A percentile compares a stretch with the other conserved stretches of the same genome.
Evolutionary conservation across 2,329 filamentous ascomycete species (phyloP).

Genomic region (Ceratocystis albifundus): DNA sequence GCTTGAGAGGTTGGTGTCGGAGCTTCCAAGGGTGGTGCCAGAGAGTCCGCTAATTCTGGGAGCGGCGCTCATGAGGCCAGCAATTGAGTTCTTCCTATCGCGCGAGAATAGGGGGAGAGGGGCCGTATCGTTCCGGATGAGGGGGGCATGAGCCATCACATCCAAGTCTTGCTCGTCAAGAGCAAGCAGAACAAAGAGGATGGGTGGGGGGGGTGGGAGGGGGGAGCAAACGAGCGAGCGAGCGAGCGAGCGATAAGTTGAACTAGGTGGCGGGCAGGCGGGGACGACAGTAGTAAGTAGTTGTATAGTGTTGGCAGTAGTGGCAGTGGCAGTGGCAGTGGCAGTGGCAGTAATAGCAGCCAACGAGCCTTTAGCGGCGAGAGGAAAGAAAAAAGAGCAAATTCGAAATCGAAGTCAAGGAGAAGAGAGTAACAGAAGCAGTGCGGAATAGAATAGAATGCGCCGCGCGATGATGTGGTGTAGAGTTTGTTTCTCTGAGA

Average conservation of each 20-base stretch:
- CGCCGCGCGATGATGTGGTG: conserved; percentile 22
- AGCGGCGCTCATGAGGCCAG: conserved; percentile 41
- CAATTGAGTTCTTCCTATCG: conserved; percentile 36
- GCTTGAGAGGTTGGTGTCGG: conserved; percentile 41
- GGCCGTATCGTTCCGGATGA: conserved; percentile 48
- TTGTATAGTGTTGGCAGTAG: too few species aligned
- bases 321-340: not conserved
- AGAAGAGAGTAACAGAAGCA: not conserved
- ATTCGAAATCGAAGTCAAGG: not conserved
- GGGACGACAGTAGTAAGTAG: too few species aligned
- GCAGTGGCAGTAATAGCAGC: too few species aligned
- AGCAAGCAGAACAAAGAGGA: conserved; percentile 15
- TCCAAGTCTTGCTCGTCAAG: conserved; percentile 23
- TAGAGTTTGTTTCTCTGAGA: conserved; percentile 11
- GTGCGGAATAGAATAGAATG: conserved; percentile 9
- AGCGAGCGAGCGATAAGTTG: not conserved
- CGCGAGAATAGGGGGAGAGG: conserved; percentile 44
- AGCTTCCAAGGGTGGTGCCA: conserved; percentile 46
- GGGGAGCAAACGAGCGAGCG: not conserved
- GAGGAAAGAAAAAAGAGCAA: not conserved
- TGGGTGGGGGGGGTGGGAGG: too few species aligned
- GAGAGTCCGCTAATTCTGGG: conserved; percentile 52
- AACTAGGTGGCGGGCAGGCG: not conserved
- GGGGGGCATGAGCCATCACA: conserved; percentile 47
- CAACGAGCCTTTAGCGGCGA: too few species aligned